phyloP scores from a whole-genome alignment of 73 alveolate species.

The Halteria grandinella region DNA sequence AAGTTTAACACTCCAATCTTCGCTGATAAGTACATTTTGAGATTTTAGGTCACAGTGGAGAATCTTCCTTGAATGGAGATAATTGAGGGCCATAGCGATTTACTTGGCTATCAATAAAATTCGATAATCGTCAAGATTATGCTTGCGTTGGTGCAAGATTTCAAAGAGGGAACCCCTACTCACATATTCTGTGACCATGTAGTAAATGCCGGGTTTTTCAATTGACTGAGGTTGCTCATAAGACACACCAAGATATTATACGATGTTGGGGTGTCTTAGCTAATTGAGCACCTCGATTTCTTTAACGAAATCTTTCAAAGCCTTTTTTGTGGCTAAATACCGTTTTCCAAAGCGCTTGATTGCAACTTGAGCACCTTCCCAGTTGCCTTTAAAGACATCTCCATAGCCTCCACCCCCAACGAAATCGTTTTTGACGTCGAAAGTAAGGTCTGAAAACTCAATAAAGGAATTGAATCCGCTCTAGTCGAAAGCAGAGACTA shows the following conservation, averaged over 20 bases:
- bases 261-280: constrained; percentile 95
- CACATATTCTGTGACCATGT: constrained; percentile 93
- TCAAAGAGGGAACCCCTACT: constrained; percentile 78
- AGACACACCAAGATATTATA: constrained; percentile 91
- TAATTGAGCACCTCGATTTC: constrained; percentile 91
- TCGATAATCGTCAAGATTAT: constrained; percentile 68
- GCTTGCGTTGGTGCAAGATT: constrained; percentile 73
- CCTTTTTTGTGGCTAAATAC: constrained; percentile 65
- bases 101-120: constrained; percentile 87
- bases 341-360: constrained; percentile 84
- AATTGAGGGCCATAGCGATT: constrained; percentile 90
- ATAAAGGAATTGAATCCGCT: constrained; percentile 83
- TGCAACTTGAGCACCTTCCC: constrained; percentile 90
- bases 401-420: constrained; percentile 91
- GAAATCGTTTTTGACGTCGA: constrained; percentile 58
- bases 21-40: constrained; percentile 86
- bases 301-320: constrained; percentile 85
- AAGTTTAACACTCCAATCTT: constrained; percentile 91
- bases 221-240: constrained; percentile 65
- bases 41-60: constrained; percentile 95
- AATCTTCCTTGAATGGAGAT: constrained; percentile 90
- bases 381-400: constrained; percentile 85
- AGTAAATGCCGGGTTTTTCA: too few species aligned
- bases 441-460: constrained; percentile 77
- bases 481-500: too few species aligned